phyloP scores from a whole-genome alignment of 257 asterid genomes.

The Gentiana dahurica region DNA sequence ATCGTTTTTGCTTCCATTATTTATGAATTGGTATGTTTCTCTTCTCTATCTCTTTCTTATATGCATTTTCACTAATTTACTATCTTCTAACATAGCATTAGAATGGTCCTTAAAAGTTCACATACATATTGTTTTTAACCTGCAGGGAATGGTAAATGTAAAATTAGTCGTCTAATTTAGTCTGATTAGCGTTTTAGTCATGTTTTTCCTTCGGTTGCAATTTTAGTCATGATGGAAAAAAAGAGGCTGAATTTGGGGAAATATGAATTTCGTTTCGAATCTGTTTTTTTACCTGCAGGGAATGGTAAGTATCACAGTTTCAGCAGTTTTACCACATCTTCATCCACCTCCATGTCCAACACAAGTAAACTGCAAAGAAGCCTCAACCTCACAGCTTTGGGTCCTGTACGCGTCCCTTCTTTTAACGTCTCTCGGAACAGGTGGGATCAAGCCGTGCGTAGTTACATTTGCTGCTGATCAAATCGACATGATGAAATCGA shows the following conservation, averaged over 20 bases:
- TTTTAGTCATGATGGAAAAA: too few relatives aligned
- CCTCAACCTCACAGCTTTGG: constrained; percentile 40
- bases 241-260: too few relatives aligned
- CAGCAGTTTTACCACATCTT: constrained; percentile 48
- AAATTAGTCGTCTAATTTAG: too few relatives aligned
- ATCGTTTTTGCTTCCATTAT: constrained; percentile 49
- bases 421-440: constrained; percentile 67
- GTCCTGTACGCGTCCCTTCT: constrained; percentile 63
- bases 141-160: constrained; percentile 56
- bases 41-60: not conserved
- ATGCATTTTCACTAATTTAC: too few relatives aligned
- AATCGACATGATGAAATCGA: constrained; percentile 61
- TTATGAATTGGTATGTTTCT: constrained; percentile 37
- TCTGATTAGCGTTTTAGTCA: too few relatives aligned
- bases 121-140: not conserved
- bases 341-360: constrained; percentile 46
- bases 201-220: too few relatives aligned
- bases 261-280: too few relatives aligned
- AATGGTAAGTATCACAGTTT: constrained; percentile 43
- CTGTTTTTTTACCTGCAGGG: constrained; percentile 33
- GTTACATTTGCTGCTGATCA: constrained; percentile 83
- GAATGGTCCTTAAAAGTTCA: too few relatives aligned
- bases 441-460: constrained; percentile 77
- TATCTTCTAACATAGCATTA: too few relatives aligned
- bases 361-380: constrained; percentile 29